phyloP scores from a whole-genome alignment of 345 rosid genomes.

The Cardamine occulta region DNA sequence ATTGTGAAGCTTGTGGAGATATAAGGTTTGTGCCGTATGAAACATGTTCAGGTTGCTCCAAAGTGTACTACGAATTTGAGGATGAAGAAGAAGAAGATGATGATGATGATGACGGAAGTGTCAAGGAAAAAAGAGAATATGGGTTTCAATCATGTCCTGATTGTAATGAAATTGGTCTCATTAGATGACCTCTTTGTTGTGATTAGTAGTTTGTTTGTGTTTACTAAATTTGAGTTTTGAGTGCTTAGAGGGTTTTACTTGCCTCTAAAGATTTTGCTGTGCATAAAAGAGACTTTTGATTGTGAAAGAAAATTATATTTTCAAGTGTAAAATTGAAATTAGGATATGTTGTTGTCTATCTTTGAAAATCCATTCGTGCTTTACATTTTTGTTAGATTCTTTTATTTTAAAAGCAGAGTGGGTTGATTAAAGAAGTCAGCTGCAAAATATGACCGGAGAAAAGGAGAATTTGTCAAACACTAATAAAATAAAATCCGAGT shows the following conservation, averaged over 20 bases:
- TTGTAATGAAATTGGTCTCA: slow-evolving; percentile 93
- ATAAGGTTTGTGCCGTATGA: slow-evolving; percentile 90
- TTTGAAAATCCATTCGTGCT: slow-evolving; percentile 19
- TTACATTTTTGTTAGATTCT: slow-evolving; percentile 1
- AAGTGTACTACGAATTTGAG: slow-evolving; percentile 59
- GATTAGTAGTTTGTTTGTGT: slow-evolving; percentile 30
- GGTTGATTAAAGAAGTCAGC: slow-evolving; percentile 3
- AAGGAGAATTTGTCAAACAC: slow-evolving; percentile 14
- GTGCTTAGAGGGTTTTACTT: slow-evolving; percentile 11
- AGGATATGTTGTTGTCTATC: slow-evolving; percentile 13
- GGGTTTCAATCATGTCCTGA: slow-evolving; percentile 89
- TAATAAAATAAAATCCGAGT: too few species aligned
- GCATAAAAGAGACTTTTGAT: slow-evolving; percentile 29
- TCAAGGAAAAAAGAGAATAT: slow-evolving; percentile 45
- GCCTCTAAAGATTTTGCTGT: slow-evolving; percentile 31
- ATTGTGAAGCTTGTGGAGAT: slow-evolving; percentile 91
- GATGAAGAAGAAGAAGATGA: slow-evolving; percentile 43
- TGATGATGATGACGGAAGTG: slow-evolving; percentile 40
- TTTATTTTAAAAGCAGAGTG: neutral
- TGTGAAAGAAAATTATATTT: slow-evolving; percentile 2
- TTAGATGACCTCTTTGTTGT: slow-evolving; percentile 79
- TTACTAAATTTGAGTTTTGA: neutral
- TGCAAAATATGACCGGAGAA: slow-evolving; percentile 27
- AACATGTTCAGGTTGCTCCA: slow-evolving; percentile 90
- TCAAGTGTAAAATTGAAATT: slow-evolving; percentile 1